phyloP scores from a whole-genome alignment of 75 land plant species.

The Cupressus sempervirens region DNA sequence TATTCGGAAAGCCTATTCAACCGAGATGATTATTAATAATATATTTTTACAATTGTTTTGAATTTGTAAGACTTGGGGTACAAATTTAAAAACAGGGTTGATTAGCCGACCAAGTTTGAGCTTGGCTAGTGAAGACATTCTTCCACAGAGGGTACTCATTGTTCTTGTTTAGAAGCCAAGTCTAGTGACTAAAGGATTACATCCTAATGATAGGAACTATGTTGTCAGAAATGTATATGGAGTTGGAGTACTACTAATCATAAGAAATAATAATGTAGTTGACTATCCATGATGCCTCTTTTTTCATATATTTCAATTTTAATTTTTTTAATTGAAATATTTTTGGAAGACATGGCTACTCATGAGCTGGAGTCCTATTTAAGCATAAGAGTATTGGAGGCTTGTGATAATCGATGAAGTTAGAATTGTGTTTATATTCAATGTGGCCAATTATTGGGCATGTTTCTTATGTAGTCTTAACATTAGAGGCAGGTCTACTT shows the following conservation, averaged over 20 bases:
- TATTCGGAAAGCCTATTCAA: neutral
- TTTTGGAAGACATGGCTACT: neutral
- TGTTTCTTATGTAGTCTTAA: neutral
- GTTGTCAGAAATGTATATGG: neutral
- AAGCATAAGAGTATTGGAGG: neutral
- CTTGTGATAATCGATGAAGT: neutral
- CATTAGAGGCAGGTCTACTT: neutral
- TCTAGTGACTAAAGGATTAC: neutral
- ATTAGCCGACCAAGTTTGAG: neutral
- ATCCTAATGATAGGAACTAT: neutral
- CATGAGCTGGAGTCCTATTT: neutral
- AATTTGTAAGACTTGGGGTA: neutral
- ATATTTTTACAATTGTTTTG: neutral
- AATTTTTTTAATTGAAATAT: neutral
- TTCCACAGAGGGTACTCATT: neutral
- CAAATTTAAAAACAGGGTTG: neutral
- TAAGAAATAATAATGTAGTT: neutral
- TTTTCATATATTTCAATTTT: neutral
- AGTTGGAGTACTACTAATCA: neutral
- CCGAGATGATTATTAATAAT: neutral
- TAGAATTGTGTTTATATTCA: neutral
- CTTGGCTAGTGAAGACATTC: neutral
- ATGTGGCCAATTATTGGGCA: neutral
- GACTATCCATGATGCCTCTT: neutral
- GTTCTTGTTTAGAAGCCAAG: neutral